phyloP scores from a whole-genome alignment of 495 filamentous ascomycete genomes.

The Tuber calosporum region DNA sequence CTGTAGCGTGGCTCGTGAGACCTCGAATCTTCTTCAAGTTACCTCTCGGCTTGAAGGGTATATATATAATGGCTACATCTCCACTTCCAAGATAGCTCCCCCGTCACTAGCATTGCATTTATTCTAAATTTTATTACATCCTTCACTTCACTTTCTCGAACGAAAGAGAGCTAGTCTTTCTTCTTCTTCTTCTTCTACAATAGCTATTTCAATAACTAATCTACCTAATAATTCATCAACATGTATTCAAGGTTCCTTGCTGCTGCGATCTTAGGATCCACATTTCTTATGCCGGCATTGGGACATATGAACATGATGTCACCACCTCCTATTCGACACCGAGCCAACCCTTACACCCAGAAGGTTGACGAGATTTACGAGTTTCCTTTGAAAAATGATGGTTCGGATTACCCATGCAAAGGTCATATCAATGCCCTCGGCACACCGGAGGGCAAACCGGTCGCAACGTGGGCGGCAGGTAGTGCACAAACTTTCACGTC shows the following conservation, averaged over 20 bases:
- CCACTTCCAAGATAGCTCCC: neutral
- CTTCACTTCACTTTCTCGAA: neutral
- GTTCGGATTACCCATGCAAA: slow-evolving; percentile 59
- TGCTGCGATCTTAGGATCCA: neutral
- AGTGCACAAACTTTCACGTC: slow-evolving; percentile 52
- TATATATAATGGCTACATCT: neutral
- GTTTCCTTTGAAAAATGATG: slow-evolving; percentile 48
- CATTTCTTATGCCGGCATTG: slow-evolving; percentile 22
- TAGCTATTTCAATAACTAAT: neutral
- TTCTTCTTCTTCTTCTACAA: neutral
- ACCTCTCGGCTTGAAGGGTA: neutral
- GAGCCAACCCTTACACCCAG: neutral
- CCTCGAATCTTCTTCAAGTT: neutral
- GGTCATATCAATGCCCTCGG: slow-evolving; percentile 53
- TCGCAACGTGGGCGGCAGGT: slow-evolving; percentile 52
- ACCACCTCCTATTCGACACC: slow-evolving; percentile 52
- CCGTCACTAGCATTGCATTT: neutral
- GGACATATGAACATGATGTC: slow-evolving; percentile 57
- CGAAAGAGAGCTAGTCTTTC: neutral
- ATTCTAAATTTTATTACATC: neutral
- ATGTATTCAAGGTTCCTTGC: neutral
- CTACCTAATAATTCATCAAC: neutral
- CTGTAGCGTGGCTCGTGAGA: neutral
- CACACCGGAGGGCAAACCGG: slow-evolving; percentile 45
- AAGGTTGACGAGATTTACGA: slow-evolving; percentile 32